phyloP scores from a whole-genome alignment of 495 filamentous ascomycete species.

The Aspergillus haitiensis region DNA sequence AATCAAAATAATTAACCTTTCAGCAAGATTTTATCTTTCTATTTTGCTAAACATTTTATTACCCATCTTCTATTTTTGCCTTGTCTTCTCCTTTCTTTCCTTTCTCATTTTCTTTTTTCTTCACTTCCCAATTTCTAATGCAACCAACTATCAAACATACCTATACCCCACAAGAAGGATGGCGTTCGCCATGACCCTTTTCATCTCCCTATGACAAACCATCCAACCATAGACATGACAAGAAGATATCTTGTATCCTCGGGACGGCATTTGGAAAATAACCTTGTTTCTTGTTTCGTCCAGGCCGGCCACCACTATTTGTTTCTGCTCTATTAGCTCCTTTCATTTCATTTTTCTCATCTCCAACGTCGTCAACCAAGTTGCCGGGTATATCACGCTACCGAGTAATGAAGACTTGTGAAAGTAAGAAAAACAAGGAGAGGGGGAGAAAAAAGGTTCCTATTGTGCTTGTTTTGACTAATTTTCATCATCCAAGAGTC shows the following conservation, averaged over 20 bases:
- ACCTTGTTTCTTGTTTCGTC: slow-evolving; percentile 19
- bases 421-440: no score
- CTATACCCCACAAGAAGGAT: slow-evolving; percentile 2
- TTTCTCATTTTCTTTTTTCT: not conserved
- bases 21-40: not conserved
- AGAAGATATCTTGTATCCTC: slow-evolving; percentile 13
- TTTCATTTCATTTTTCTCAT: not conserved
- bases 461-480: not conserved
- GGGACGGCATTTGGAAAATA: slow-evolving; percentile 26
- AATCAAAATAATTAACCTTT: no score
- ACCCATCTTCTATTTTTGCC: not conserved
- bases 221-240: not conserved
- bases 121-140: not conserved
- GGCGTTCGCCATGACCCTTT: not conserved
- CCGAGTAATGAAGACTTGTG: no score
- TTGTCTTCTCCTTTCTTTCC: not conserved
- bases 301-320: not conserved
- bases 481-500: not conserved
- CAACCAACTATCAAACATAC: not conserved
- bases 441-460: not conserved
- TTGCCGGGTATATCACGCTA: not conserved
- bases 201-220: not conserved
- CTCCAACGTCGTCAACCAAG: not conserved
- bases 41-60: not conserved
- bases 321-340: not conserved